phyloP scores from a whole-genome alignment of 371 early-diverging fungal species.

The Mucor mucedo region DNA sequence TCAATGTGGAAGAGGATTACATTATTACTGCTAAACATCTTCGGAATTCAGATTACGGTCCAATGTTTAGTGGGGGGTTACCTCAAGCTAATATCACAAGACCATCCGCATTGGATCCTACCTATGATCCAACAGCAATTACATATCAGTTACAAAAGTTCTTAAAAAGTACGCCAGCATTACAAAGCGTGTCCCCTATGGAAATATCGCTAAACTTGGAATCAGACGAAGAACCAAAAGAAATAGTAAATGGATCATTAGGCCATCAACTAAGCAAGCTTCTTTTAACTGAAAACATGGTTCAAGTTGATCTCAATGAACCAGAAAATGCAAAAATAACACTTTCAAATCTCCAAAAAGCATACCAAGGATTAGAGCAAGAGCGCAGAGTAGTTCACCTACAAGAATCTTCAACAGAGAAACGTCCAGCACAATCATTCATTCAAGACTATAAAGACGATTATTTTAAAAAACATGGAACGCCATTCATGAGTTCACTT shows the following conservation, averaged over 20 bases:
- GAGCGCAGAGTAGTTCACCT: background rate
- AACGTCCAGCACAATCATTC: background rate
- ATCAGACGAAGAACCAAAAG: background rate
- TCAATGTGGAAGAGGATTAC: background rate
- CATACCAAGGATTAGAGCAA: constrained; percentile 1
- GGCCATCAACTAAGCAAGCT: background rate
- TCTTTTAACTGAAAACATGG: background rate
- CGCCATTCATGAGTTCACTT: constrained; percentile 17
- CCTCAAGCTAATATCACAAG: background rate
- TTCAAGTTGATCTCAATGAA: background rate
- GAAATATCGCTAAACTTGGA: constrained; percentile 1
- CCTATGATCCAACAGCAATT: constrained; percentile 5
- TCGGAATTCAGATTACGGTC: constrained; percentile 1
- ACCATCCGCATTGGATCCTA: constrained; percentile 6
- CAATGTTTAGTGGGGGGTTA: background rate
- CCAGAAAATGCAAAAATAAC: background rate
- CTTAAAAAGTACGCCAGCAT: background rate
- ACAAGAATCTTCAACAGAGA: background rate
- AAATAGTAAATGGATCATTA: background rate
- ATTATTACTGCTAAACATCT: background rate
- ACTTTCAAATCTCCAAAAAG: background rate
- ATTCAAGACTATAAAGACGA: constrained; percentile 5
- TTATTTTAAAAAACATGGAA: background rate
- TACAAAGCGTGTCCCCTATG: background rate
- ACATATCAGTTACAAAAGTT: constrained; percentile 25